Conservation (phyloP, 306 rosid species). For the Hippophae gyantsensis region DNA sequence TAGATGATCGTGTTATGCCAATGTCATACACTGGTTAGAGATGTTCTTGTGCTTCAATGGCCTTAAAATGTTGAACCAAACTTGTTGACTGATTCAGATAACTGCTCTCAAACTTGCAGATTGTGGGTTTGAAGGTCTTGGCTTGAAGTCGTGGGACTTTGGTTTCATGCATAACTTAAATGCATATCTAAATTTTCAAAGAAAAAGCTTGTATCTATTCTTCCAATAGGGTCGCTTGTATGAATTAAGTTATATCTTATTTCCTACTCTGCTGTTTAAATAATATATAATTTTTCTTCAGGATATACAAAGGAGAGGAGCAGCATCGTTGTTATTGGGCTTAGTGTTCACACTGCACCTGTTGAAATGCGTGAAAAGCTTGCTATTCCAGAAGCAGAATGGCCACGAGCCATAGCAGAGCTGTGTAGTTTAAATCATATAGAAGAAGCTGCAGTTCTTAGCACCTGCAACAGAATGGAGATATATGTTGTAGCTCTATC, state of each 20-base stretch:
- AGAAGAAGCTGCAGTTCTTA: constrained; percentile 97
- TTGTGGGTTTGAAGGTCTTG: too few species aligned
- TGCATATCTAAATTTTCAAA: too few species aligned
- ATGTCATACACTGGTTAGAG: too few species aligned
- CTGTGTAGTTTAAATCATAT: constrained; percentile 82
- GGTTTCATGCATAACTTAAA: too few species aligned
- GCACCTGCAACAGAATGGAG: constrained; percentile 99
- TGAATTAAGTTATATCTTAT: background rate
- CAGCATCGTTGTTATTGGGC: constrained; percentile 90
- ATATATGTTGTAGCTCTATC: constrained; percentile 93
- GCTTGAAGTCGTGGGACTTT: too few species aligned
- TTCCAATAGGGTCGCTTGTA: too few species aligned
- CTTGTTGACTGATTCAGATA: too few species aligned
- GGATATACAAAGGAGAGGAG: constrained; percentile 97
- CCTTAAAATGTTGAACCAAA: too few species aligned
- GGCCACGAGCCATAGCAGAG: constrained; percentile 97
- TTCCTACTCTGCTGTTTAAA: background rate
- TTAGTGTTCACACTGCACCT: constrained; percentile 91
- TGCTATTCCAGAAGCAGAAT: constrained; percentile 96
- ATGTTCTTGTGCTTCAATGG: too few species aligned
- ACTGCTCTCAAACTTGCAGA: too few species aligned
- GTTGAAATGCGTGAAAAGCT: constrained; percentile 99
- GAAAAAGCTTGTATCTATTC: too few species aligned
- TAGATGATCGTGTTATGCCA: too few species aligned
- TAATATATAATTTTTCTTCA: constrained; percentile 19